phyloP scores from a whole-genome alignment of 2,329 filamentous ascomycete genomes.

The Botrytis medusae region DNA sequence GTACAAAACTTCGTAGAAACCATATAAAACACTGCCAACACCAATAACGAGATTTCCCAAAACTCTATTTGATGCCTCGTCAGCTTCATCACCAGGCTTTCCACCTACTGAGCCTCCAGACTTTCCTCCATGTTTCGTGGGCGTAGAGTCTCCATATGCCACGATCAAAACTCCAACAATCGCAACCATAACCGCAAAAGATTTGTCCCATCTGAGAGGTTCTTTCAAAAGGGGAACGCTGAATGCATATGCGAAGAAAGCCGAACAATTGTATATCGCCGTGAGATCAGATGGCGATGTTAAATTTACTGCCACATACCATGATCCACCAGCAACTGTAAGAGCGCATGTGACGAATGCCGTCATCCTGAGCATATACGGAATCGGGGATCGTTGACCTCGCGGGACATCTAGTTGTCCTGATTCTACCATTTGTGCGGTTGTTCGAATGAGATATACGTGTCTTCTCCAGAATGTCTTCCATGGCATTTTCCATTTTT shows the following conservation, averaged over 20 bases:
- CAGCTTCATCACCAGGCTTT: slow-evolving; percentile 39
- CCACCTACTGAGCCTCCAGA: slow-evolving; percentile 54
- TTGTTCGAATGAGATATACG: slow-evolving; percentile 60
- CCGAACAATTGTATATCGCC: slow-evolving; percentile 98
- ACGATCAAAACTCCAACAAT: slow-evolving; percentile 91
- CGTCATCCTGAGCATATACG: slow-evolving; percentile 78
- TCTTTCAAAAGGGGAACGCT: slow-evolving; percentile 88
- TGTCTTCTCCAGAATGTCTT: slow-evolving; percentile 79
- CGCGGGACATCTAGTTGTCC: slow-evolving; percentile 68
- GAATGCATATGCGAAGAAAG: slow-evolving; percentile 98
- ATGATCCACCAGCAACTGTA: slow-evolving; percentile 86
- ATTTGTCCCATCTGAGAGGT: slow-evolving; percentile 79
- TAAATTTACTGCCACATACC: slow-evolving; percentile 93
- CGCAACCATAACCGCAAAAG: slow-evolving; percentile 80
- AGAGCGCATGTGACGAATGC: slow-evolving; percentile 80
- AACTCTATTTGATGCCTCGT: slow-evolving; percentile 65
- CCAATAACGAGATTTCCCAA: slow-evolving; percentile 92
- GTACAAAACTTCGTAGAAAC: slow-evolving; percentile 95
- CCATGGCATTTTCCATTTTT: slow-evolving; percentile 79
- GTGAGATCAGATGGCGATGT: slow-evolving; percentile 93
- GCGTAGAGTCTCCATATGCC: slow-evolving; percentile 77
- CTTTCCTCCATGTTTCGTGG: slow-evolving; percentile 53
- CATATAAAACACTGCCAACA: slow-evolving; percentile 86
- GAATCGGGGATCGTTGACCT: slow-evolving; percentile 53
- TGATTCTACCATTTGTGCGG: slow-evolving; percentile 81